Conservation (phyloP, 345 rosid species). For the Diplotaxis tenuifolia region DNA sequence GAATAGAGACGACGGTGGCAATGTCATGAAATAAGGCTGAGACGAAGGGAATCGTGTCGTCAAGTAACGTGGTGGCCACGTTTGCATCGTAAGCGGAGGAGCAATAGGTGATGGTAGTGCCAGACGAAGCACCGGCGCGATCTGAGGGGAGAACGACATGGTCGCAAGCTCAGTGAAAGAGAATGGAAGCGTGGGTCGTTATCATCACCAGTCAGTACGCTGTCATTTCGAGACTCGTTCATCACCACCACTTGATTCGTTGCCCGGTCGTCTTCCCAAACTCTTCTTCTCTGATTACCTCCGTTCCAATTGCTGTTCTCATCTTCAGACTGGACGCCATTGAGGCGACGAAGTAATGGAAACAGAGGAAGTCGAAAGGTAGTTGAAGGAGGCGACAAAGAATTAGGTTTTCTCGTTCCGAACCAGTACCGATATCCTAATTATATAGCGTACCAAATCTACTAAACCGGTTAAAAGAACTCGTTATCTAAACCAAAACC, state of each 20-base stretch:
- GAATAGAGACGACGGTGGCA: neutral
- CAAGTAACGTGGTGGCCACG: neutral
- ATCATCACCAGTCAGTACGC: neutral
- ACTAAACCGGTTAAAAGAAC: too few relatives aligned
- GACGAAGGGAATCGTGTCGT: neutral
- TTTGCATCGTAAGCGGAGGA: neutral
- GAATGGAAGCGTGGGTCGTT: neutral
- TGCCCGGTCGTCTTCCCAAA: too few relatives aligned
- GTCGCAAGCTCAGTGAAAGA: slow-evolving; percentile 19
- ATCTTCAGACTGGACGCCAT: neutral
- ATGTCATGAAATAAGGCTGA: neutral
- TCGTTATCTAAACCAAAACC: too few relatives aligned
- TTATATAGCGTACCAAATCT: too few relatives aligned
- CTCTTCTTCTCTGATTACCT: too few relatives aligned
- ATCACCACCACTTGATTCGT: neutral
- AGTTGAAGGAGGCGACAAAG: too few relatives aligned
- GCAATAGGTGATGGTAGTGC: neutral
- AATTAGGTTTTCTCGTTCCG: too few relatives aligned
- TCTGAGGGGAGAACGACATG: slow-evolving; percentile 2
- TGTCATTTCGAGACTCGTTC: too few relatives aligned
- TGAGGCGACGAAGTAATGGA: too few relatives aligned
- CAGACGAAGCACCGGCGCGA: slow-evolving; percentile 1
- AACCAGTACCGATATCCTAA: too few relatives aligned
- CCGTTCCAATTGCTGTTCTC: too few relatives aligned
- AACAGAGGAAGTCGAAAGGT: too few relatives aligned